Evolutionary conservation across 306 rosid genomes (phyloP).

Genomic region (Vigna hirtella): DNA sequence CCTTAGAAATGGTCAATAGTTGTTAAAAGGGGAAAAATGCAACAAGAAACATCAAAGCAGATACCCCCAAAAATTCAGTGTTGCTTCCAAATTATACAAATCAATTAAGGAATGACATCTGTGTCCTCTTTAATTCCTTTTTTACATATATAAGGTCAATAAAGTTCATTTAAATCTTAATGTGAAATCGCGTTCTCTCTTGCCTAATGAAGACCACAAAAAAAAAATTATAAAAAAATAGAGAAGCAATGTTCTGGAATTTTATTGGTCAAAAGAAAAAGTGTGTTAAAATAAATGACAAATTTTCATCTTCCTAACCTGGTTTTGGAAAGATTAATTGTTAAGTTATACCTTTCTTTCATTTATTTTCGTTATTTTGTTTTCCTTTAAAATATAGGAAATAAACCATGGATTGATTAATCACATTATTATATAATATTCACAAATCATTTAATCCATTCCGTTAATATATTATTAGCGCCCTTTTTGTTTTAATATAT

Average conservation of each 20-base stretch:
- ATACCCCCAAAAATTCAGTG: neutral
- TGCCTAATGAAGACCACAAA: neutral
- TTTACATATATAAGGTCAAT: neutral
- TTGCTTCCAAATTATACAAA: neutral
- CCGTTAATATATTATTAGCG: too few species aligned
- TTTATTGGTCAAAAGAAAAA: slow-evolving; percentile 21
- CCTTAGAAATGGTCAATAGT: neutral
- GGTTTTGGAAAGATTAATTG: neutral
- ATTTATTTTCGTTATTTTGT: too few species aligned
- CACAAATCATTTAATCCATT: too few species aligned
- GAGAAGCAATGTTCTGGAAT: neutral
- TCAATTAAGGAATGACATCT: neutral
- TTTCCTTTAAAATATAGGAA: too few species aligned
- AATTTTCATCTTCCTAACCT: neutral
- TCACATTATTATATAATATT: too few species aligned
- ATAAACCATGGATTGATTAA: too few species aligned
- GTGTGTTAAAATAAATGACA: neutral
- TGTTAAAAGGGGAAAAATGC: slow-evolving; percentile 14
- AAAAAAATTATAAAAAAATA: neutral
- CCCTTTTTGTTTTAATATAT: too few species aligned
- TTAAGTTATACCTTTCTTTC: too few species aligned
- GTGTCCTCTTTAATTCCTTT: neutral
- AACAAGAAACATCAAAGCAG: neutral
- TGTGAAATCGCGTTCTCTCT: neutral
- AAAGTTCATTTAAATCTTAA: slow-evolving; percentile 21